Percentiles rank a stretch among this genome's conserved stretches.
phyloP scores from a whole-genome alignment of 1,284 basidiomycete species.

The Puccinia polysora region DNA sequence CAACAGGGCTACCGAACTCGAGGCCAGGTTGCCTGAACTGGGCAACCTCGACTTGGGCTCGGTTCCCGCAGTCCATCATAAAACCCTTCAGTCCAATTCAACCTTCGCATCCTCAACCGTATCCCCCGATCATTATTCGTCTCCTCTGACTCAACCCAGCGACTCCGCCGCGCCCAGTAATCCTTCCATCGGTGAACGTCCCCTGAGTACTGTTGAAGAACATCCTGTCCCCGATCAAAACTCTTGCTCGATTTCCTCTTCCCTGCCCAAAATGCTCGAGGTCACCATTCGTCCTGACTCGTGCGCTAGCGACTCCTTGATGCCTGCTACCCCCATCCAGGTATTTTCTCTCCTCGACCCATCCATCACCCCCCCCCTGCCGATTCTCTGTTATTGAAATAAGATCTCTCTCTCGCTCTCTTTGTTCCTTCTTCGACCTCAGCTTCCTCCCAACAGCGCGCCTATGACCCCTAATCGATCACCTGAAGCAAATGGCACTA shows the following conservation, averaged over 20 bases:
- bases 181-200: neutral
- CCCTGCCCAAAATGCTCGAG: neutral
- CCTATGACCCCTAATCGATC: neutral
- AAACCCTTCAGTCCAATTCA: neutral
- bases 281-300: no score
- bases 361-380: no score
- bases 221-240: neutral
- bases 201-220: constrained; percentile 24
- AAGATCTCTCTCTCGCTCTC: no score
- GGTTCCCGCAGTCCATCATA: neutral
- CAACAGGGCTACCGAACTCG: constrained; percentile 15
- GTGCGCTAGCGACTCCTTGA: no score
- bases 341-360: no score
- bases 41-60: neutral
- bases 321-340: no score
- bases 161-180: neutral
- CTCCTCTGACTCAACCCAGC: neutral
- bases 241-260: no score
- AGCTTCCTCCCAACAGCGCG: neutral
- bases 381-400: no score
- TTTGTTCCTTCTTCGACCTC: no score
- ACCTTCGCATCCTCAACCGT: neutral
- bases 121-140: neutral
- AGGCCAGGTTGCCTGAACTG: neutral
- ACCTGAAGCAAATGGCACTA: neutral